phyloP scores from a whole-genome alignment of 2,329 filamentous ascomycete species.

The Botrytis medusae region DNA sequence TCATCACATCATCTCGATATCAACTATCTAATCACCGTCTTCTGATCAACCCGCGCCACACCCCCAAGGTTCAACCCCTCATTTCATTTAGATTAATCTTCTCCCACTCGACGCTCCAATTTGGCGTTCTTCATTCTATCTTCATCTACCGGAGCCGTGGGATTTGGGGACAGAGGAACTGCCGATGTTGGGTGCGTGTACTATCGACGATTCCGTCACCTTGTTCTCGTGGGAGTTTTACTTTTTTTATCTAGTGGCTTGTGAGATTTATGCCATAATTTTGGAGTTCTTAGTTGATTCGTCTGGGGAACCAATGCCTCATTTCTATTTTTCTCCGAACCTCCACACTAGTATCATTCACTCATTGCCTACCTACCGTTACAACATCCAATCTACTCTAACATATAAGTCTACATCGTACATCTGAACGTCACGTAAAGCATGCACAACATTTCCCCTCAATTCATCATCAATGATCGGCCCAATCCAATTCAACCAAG shows the following conservation, averaged over 20 bases:
- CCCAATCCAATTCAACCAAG: background rate
- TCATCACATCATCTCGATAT: slow-evolving; percentile 2
- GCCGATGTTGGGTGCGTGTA: background rate
- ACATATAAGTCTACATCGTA: too few relatives aligned
- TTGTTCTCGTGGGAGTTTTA: background rate
- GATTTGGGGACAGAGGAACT: background rate
- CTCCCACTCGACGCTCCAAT: background rate
- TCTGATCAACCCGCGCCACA: slow-evolving; percentile 1
- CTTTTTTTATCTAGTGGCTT: background rate
- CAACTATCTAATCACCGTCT: background rate
- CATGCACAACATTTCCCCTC: background rate
- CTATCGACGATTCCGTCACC: background rate
- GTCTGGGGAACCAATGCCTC: too few relatives aligned
- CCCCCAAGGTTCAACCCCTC: background rate
- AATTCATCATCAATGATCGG: background rate
- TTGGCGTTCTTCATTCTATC: background rate
- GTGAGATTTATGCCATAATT: background rate
- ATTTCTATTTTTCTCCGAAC: too few relatives aligned
- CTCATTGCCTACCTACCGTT: too few relatives aligned
- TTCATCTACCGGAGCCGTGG: slow-evolving; percentile 6
- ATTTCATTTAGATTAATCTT: background rate
- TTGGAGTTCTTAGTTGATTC: background rate
- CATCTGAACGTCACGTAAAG: background rate
- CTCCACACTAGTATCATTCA: too few relatives aligned
- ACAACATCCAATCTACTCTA: too few relatives aligned